Evolutionary conservation across 2,329 filamentous ascomycete genomes (phyloP), one percentile per base, ranked within the genome.

Genomic region (Didymella keratinophila): DNA sequence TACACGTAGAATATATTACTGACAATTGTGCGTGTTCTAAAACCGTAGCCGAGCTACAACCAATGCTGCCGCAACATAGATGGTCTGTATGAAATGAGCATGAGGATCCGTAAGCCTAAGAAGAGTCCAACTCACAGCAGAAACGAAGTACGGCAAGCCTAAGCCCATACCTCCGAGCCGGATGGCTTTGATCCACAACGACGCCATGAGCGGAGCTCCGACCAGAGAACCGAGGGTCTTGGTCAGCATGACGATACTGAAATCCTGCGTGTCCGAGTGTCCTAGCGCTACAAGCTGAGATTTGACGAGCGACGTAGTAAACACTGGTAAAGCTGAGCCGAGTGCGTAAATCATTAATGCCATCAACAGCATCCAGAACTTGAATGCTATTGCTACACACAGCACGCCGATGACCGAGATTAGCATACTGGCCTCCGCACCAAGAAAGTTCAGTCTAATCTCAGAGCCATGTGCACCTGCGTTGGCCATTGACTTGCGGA

Each of bases 221-320:
- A 77, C 65, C 4, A 77, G 60, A 1, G 73, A 75, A 0, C 75
- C 74, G 0, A 74, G 62, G 4, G 74, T 76, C 56, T 76, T 76
- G 1, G 70, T 71, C 23, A 78, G 49, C 71, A 76, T 77, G 16
- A 76, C 71, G 21, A 78, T 74, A 43, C 71, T 75, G 46, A 76
- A 77, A 50, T 76, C 74, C 51, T 76, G 71, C 9, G 68, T 67
- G 21, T 72, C 65, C 2, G 65, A 69, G 21, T 69, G 60, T 14
- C 59, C 53, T 0, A 72, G 44, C 3, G 74, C 69, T 21, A 77
- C 70, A 7, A 74, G 62, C 2, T 68, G 66, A 7, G 71, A 72
- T 51, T 76, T 76, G 27, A 77, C 72, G 6, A 77, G 63, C 7
- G 74, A 75, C 69, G 76, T 75, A 0, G 73, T 76, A 55, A 78